Conservation (phyloP, 2,329 filamentous ascomycete genomes). For the Colletotrichum cereale region DNA sequence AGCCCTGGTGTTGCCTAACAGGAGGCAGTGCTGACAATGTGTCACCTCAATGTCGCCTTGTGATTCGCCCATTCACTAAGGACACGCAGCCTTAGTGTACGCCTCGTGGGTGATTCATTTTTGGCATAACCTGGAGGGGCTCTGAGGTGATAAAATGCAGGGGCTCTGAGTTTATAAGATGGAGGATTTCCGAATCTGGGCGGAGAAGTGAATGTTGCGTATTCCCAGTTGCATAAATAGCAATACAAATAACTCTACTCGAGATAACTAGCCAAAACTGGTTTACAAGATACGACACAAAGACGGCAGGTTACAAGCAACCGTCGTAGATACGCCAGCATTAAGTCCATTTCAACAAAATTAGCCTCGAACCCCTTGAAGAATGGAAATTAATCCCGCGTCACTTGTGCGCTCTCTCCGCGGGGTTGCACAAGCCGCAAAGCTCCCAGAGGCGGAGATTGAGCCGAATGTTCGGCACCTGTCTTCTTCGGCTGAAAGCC, state of each 20-base stretch:
- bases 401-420: conserved; percentile 4
- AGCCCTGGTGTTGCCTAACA: conserved; percentile 19
- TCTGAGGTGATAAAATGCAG: not conserved
- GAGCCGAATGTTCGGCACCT: not conserved
- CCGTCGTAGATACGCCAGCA: too few species aligned
- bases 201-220: not conserved
- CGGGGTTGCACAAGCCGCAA: conserved; percentile 12
- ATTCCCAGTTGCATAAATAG: not conserved
- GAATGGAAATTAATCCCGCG: not conserved
- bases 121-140: too few species aligned
- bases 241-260: too few species aligned
- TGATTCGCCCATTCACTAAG: not conserved
- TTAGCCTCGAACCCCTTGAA: too few species aligned
- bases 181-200: too few species aligned
- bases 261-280: not conserved
- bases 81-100: not conserved
- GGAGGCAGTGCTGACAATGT: conserved; percentile 22
- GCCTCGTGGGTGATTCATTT: not conserved
- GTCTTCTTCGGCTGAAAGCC: too few species aligned
- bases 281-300: not conserved
- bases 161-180: not conserved
- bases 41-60: too few species aligned
- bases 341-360: not conserved
- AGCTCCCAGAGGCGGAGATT: not conserved
- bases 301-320: not conserved